Evolutionary conservation across 2,329 filamentous ascomycete genomes (phyloP), one percentile per base, ranked within the genome.

Genomic region (Pseudogymnoascus sp.): DNA sequence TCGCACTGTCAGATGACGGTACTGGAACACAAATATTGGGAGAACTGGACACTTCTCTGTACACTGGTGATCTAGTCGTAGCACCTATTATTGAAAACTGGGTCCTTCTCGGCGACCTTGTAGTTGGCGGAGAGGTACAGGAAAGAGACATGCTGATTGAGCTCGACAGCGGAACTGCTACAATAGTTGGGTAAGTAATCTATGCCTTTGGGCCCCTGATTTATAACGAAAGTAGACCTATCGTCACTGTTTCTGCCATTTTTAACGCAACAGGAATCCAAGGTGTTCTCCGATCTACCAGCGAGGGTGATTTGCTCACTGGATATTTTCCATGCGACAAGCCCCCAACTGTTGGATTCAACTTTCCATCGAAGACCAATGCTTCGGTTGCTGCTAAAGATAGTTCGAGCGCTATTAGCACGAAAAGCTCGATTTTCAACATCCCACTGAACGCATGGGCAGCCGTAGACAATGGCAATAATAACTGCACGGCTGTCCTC

Each of bases 301-400:
- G 4, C 12, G 41, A 45, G 9, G 41, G 41, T 3, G 41, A 45
- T 45, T 45, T 60, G 14, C 62, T 65, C 5, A 40, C 31, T 21
- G 63, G 64, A 1, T 67, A 65, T 18, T 65, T 61, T 58, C 61
- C 62, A 12, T 65, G 63, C 21, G 52, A 23, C 12, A 61, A 52
- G n/a, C 62, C 59, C 7, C 65, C 60, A 8, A 59, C 35, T n/a
- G 31, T 64, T 6, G 63, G 63, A 14, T 63, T 63, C 41, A 52
- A 59, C 58, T 62, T 68, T 6, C 63, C 63, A 5, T 64, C 63
- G 0, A 16, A 41, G 21, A 60, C 33, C 7, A 64, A 64, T 28
- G 60, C 43, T 43, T 60, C 64, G 14, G 1, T 45, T 45, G 41
- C 41, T 14, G 12, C 5, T 0, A 23, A 45, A 12, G 18, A 45